Evolutionary conservation across 1,284 basidiomycete species (phyloP).

Genomic region (Crucibulum cyathiforme): DNA sequence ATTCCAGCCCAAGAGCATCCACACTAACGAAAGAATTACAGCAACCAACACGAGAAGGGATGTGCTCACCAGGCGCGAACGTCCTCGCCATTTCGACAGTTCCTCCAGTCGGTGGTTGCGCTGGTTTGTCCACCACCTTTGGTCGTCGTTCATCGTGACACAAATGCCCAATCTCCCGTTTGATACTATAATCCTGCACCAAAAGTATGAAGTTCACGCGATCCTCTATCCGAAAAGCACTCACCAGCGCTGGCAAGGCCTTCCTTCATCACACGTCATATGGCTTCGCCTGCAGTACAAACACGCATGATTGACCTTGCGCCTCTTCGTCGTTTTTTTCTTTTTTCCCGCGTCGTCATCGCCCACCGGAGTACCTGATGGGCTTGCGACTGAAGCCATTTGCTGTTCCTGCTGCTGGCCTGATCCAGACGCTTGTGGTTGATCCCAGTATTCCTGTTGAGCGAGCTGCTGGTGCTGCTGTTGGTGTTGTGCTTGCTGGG

Average conservation of each 20-base stretch:
- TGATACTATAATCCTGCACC: conserved; percentile 63
- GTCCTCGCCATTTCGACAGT: conserved; percentile 36
- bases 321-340: conserved; percentile 71
- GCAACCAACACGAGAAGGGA: conserved; percentile 16
- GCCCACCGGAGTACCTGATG: not conserved
- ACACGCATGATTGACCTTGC: conserved; percentile 91
- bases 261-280: conserved; percentile 91
- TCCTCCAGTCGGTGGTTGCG: conserved; percentile 22
- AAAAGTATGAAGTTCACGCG: conserved; percentile 5
- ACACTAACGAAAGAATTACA: not conserved
- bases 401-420: too few species aligned
- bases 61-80: conserved; percentile 39
- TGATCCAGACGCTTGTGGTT: too few species aligned
- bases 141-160: conserved; percentile 86
- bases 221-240: conserved; percentile 30
- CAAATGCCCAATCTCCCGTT: conserved; percentile 86
- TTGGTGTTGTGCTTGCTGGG: too few species aligned
- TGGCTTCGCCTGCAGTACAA: conserved; percentile 92
- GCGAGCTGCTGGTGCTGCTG: too few species aligned
- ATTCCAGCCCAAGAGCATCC: not conserved
- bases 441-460: too few species aligned
- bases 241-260: conserved; percentile 90
- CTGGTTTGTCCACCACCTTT: conserved; percentile 52
- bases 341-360: conserved; percentile 49
- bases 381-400: not conserved